A percentile compares a stretch with the other conserved stretches of the same genome.
phyloP scores from a whole-genome alignment of 2,329 filamentous ascomycete species.

The Aspergillus hortae region DNA sequence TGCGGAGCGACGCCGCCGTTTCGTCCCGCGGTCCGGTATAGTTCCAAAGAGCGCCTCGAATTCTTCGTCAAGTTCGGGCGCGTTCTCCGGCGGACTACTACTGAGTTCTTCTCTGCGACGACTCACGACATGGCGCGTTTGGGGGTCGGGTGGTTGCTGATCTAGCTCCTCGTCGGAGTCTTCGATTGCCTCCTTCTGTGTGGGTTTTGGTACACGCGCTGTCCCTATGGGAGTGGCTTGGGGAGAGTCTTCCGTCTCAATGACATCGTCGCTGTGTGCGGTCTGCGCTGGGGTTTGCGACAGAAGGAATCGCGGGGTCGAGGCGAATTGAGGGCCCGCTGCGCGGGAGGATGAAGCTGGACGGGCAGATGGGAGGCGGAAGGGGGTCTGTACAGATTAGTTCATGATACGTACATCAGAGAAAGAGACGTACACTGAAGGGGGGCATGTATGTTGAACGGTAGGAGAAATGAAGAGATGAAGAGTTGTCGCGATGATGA shows the following conservation, averaged over 20 bases:
- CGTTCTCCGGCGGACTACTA: conserved; percentile 13
- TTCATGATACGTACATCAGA: background rate
- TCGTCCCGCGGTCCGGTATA: conserved; percentile 26
- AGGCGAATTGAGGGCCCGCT: conserved; percentile 30
- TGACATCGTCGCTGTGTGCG: conserved; percentile 14
- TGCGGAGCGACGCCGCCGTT: conserved; percentile 28
- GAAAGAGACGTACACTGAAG: conserved; percentile 9
- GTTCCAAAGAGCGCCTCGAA: conserved; percentile 30
- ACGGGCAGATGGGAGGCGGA: conserved; percentile 19
- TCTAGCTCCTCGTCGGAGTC: conserved; percentile 19
- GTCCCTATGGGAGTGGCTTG: conserved; percentile 11
- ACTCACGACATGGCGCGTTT: conserved; percentile 1
- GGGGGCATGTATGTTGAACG: conserved; percentile 12
- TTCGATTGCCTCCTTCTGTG: conserved; percentile 20
- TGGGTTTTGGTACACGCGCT: background rate
- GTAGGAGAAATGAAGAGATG: background rate
- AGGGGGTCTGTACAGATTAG: conserved; percentile 21
- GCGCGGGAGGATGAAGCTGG: conserved; percentile 18
- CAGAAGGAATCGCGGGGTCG: conserved; percentile 30
- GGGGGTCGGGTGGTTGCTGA: background rate
- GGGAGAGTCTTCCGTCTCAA: conserved; percentile 17
- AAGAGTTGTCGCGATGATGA: background rate
- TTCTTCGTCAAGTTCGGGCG: conserved; percentile 17
- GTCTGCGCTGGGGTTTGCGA: conserved; percentile 19
- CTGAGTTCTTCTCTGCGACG: conserved; percentile 9